Percentiles rank a stretch among this genome's conserved stretches.
phyloP scores from a whole-genome alignment of 2,329 filamentous ascomycete genomes.

The Penicillium aurantiogriseum region DNA sequence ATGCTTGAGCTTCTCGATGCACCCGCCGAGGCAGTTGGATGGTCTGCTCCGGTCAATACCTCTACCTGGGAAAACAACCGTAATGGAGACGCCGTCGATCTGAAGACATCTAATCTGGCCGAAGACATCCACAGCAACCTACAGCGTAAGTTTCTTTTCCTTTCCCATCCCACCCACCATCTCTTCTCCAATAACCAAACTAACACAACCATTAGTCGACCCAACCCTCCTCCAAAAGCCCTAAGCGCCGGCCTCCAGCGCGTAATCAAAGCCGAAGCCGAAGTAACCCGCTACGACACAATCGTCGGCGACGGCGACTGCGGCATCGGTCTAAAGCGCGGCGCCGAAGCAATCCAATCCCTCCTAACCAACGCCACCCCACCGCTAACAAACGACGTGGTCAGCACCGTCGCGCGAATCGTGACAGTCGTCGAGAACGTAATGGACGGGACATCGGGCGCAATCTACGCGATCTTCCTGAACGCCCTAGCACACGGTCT shows the following conservation, averaged over 20 bases:
- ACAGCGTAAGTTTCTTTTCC: slow-evolving; percentile 40
- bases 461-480: slow-evolving; percentile 82
- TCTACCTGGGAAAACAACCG: slow-evolving; percentile 57
- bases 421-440: slow-evolving; percentile 63
- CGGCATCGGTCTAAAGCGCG: slow-evolving; percentile 79
- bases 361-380: slow-evolving; percentile 41
- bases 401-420: slow-evolving; percentile 60
- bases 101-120: slow-evolving; percentile 42
- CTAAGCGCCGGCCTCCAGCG: slow-evolving; percentile 57
- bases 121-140: slow-evolving; percentile 55
- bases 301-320: slow-evolving; percentile 90
- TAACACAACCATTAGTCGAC: slow-evolving; percentile 44
- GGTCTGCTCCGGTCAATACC: slow-evolving; percentile 60
- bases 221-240: slow-evolving; percentile 49
- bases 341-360: slow-evolving; percentile 65
- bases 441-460: slow-evolving; percentile 76
- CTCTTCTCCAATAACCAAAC: slow-evolving; percentile 1
- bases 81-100: slow-evolving; percentile 43
- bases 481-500: slow-evolving; percentile 76
- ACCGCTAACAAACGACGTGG: slow-evolving; percentile 55
- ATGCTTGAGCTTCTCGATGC: slow-evolving; percentile 67
- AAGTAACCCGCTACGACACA: slow-evolving; percentile 69
- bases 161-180: background rate
- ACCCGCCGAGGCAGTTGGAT: slow-evolving; percentile 65
- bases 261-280: slow-evolving; percentile 62